phyloP scores from a whole-genome alignment of 768 basidiomycete genomes.

The Tephrocybe sp. region DNA sequence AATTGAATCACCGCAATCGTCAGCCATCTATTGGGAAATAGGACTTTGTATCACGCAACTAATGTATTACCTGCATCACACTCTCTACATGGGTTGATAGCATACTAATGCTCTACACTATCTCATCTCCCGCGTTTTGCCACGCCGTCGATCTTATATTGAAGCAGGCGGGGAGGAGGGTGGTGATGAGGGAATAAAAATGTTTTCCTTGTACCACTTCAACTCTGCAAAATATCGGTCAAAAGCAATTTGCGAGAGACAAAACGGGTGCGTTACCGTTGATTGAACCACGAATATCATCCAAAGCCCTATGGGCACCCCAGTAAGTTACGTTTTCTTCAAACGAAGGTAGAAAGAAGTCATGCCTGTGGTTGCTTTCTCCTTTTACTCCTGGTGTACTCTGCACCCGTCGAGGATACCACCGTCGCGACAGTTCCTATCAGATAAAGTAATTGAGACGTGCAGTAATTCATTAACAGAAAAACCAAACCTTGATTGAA shows the following conservation, averaged over 20 bases:
- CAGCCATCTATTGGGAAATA: neutral
- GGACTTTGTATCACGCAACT: neutral
- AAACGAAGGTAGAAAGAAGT: constrained; percentile 6
- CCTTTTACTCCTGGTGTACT: constrained; percentile 27
- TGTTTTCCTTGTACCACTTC: constrained; percentile 73
- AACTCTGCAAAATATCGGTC: constrained; percentile 50
- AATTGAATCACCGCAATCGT: neutral
- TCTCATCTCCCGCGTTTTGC: neutral
- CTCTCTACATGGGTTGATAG: no score
- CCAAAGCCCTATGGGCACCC: constrained; percentile 59
- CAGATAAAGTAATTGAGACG: neutral
- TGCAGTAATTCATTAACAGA: neutral
- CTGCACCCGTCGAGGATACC: constrained; percentile 56
- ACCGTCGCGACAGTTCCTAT: constrained; percentile 73
- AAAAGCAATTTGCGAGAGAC: neutral
- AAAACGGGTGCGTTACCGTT: constrained; percentile 41
- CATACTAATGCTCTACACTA: neutral
- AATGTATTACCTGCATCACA: neutral
- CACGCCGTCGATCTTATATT: neutral
- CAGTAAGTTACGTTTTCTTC: neutral
- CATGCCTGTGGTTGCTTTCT: constrained; percentile 60
- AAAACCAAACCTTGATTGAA: constrained; percentile 63
- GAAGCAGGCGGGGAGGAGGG: neutral
- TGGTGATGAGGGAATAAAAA: constrained; percentile 51
- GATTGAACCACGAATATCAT: constrained; percentile 80